phyloP scores from a whole-genome alignment of 129 eudicot species.

The Daucus carota region DH1_v3.0 NC_030387.2:13544501-13545000 shows the following conservation, averaged over 20 bases:
- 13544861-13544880: slow-evolving; percentile 60
- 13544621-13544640: slow-evolving; percentile 92
- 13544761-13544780: not conserved
- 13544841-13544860: slow-evolving; percentile 60
- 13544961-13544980: slow-evolving; percentile 59
- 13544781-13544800: not conserved
- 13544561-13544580: slow-evolving; percentile 73
- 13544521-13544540: slow-evolving; percentile 85
- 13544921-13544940: slow-evolving; percentile 59
- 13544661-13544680: slow-evolving; percentile 88
- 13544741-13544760: not conserved
- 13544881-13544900: slow-evolving; percentile 89
- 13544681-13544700: slow-evolving; percentile 81
- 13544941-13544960: slow-evolving; percentile 38
- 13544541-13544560: slow-evolving; percentile 66
- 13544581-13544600: slow-evolving; percentile 63
- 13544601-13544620: slow-evolving; percentile 74
- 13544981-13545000: slow-evolving; percentile 72
- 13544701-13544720: slow-evolving; percentile 56
- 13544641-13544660: slow-evolving; percentile 99
- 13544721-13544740: not conserved
- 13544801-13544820: slow-evolving; percentile 49
- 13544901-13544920: slow-evolving; percentile 63
- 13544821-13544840: slow-evolving; percentile 34
- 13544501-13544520: slow-evolving; percentile 88